Conservation (phyloP, 306 rosid genomes). For the Fragaria vesca region DNA sequence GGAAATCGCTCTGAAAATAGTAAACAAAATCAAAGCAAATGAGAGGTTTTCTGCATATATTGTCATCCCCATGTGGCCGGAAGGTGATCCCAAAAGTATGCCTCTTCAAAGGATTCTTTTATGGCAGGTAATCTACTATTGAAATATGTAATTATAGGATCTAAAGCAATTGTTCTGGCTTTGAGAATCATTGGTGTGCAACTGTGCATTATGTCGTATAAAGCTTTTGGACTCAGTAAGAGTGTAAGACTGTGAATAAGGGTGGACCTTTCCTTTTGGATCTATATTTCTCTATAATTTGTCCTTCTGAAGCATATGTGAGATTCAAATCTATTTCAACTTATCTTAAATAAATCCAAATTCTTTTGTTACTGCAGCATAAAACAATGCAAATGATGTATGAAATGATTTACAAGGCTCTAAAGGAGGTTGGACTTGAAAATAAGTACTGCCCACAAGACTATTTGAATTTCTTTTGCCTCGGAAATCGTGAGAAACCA, state of each 20-base stretch:
- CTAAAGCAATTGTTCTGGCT: conserved; percentile 6
- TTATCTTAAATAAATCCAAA: background rate
- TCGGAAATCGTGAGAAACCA: conserved; percentile 74
- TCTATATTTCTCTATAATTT: background rate
- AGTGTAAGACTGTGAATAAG: too few species aligned
- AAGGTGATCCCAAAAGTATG: conserved; percentile 67
- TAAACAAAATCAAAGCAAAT: conserved; percentile 57
- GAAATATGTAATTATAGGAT: background rate
- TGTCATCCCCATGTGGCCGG: conserved; percentile 90
- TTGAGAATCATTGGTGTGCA: background rate
- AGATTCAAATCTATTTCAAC: background rate
- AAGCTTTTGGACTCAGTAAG: too few species aligned
- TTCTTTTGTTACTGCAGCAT: conserved; percentile 44
- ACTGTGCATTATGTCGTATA: too few species aligned
- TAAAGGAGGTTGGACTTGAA: conserved; percentile 69
- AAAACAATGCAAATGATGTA: conserved; percentile 98
- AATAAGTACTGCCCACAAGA: conserved; percentile 71
- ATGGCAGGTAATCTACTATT: conserved; percentile 64
- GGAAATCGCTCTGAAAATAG: conserved; percentile 78
- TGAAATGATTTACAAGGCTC: conserved; percentile 60
- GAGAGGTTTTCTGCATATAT: conserved; percentile 66
- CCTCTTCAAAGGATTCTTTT: conserved; percentile 65
- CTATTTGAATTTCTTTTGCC: conserved; percentile 92
- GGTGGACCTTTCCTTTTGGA: background rate
- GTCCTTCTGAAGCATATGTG: background rate